Conservation (phyloP, 2,329 filamentous ascomycete species). For the Rhynchosporium secalis region DNA sequence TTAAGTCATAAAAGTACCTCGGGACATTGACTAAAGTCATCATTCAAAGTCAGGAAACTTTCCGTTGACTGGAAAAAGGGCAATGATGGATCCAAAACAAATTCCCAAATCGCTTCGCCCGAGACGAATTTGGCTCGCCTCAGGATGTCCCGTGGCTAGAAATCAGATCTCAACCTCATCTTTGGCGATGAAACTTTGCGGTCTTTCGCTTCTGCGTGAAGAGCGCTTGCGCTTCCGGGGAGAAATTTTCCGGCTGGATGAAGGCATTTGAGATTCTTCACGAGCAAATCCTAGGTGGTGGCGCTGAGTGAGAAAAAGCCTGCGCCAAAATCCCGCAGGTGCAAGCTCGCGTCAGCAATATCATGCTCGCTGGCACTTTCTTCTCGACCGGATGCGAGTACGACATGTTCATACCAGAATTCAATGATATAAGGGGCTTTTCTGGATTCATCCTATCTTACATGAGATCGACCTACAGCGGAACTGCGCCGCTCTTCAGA, state of each 20-base stretch:
- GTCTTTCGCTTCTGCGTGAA: conserved; percentile 10
- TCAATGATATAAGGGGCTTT: conserved; percentile 18
- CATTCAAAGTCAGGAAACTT: too few relatives aligned
- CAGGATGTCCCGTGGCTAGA: neutral
- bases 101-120: neutral
- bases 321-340: conserved; percentile 17
- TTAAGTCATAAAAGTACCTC: too few relatives aligned
- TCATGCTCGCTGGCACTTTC: conserved; percentile 23
- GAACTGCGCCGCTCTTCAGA: conserved; percentile 15
- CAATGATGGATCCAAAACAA: too few relatives aligned
- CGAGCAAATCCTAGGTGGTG: neutral
- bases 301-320: conserved; percentile 10
- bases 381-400: conserved; percentile 25
- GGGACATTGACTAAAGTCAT: too few relatives aligned
- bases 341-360: conserved; percentile 17
- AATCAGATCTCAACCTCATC: conserved; percentile 2
- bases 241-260: conserved; percentile 15
- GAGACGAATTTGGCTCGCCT: too few relatives aligned
- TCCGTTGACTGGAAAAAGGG: too few relatives aligned
- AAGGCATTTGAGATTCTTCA: conserved; percentile 4
- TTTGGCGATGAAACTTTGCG: conserved; percentile 7
- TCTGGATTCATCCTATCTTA: conserved; percentile 16
- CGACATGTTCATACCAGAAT: conserved; percentile 24
- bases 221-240: conserved; percentile 11
- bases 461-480: conserved; percentile 12